Percentiles rank a stretch among this genome's conserved stretches.
Evolutionary conservation across 1,284 basidiomycete genomes (phyloP).

Genomic region (Athelia sp.): DNA sequence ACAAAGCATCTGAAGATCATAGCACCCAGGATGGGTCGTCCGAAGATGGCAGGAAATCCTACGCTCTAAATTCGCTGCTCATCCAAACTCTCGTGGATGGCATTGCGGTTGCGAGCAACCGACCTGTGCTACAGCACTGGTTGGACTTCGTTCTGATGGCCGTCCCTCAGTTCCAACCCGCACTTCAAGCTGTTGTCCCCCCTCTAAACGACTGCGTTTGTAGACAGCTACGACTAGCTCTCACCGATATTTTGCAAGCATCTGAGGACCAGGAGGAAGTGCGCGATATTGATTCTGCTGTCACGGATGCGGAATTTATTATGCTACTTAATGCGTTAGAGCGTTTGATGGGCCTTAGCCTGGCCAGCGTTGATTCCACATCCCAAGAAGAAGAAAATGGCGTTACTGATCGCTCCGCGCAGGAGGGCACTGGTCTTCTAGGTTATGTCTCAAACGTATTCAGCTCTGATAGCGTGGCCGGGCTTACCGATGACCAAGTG

Average conservation of each 20-base stretch:
- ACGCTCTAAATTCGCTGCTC: conserved; percentile 64
- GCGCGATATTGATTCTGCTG: conserved; percentile 38
- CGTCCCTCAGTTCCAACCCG: conserved; percentile 75
- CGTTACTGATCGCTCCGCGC: conserved; percentile 42
- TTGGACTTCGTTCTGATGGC: conserved; percentile 94
- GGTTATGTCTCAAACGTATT: conserved; percentile 82
- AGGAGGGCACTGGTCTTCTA: conserved; percentile 63
- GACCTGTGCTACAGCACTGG: conserved; percentile 89
- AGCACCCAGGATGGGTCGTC: conserved; percentile 23
- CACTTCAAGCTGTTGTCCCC: conserved; percentile 62
- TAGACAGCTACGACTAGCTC: conserved; percentile 58
- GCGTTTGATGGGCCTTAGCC: conserved; percentile 65
- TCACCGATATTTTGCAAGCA: conserved; percentile 52
- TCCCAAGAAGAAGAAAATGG: conserved; percentile 55
- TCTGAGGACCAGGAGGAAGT: conserved; percentile 29
- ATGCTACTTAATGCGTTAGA: conserved; percentile 84
- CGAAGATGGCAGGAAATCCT: conserved; percentile 21
- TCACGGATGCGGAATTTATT: conserved; percentile 80
- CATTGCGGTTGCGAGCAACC: conserved; percentile 64
- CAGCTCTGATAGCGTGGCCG: conserved; percentile 48
- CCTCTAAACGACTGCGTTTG: conserved; percentile 83
- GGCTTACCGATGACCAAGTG: conserved; percentile 46
- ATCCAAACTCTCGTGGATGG: conserved; percentile 80
- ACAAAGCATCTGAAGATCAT: conserved; percentile 24
- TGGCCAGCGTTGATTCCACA: conserved; percentile 49